These are phyloP conservation scores for Candida krabiensis DNA, from an alignment of 805 yeast species.

Conservation along the genomic window DNA sequence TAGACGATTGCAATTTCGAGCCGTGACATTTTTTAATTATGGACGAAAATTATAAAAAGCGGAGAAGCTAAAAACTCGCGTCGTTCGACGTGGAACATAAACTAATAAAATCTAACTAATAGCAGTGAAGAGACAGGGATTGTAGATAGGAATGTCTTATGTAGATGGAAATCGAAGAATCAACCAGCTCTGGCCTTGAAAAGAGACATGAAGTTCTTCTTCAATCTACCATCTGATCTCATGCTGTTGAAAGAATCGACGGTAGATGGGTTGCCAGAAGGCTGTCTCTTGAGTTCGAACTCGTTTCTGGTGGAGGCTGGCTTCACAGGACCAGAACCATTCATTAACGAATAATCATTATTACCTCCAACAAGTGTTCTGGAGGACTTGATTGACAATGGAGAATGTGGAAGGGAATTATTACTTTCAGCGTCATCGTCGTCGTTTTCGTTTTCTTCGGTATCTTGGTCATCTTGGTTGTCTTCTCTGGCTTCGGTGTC, in stretches of 20 bases:
- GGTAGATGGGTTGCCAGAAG: background rate
- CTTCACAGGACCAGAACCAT: background rate
- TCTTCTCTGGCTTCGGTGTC: too few relatives aligned
- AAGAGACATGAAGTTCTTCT: background rate
- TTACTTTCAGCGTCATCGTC: slow-evolving; percentile 1
- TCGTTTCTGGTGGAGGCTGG: background rate
- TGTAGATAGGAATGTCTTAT: too few relatives aligned
- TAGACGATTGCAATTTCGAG: too few relatives aligned
- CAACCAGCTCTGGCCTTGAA: background rate
- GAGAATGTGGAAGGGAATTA: slow-evolving; percentile 1
- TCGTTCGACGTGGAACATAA: too few relatives aligned
- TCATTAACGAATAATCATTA: background rate
- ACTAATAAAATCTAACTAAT: too few relatives aligned
- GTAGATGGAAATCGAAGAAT: background rate
- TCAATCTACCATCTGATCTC: background rate
- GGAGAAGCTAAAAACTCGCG: too few relatives aligned
- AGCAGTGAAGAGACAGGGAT: too few relatives aligned
- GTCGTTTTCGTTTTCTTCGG: slow-evolving; percentile 1
- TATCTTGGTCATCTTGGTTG: background rate
- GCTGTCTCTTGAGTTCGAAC: background rate
- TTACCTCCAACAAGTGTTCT: background rate
- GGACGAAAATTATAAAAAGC: too few relatives aligned
- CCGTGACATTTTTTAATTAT: too few relatives aligned
- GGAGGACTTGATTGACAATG: slow-evolving; percentile 1
- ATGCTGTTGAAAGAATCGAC: background rate